A percentile compares a stretch with the other conserved stretches of the same genome.
Evolutionary conservation across 2,329 filamentous ascomycete species (phyloP).

Genomic region (Aspergillus sp.): DNA sequence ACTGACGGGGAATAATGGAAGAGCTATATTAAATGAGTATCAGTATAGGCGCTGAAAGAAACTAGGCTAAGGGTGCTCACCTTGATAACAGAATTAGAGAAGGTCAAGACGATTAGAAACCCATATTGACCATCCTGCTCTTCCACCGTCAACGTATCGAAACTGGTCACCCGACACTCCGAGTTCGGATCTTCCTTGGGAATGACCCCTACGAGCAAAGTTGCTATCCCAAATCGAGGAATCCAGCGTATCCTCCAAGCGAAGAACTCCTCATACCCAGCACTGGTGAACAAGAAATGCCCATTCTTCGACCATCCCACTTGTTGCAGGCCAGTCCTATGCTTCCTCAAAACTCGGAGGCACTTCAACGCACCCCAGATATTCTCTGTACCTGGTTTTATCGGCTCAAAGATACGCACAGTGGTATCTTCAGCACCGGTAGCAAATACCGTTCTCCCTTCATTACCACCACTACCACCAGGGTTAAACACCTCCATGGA

Average conservation of each 20-base stretch:
- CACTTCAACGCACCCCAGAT: conserved; percentile 37
- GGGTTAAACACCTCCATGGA: conserved; percentile 43
- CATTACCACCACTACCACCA: neutral
- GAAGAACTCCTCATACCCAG: conserved; percentile 80
- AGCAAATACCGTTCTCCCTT: conserved; percentile 42
- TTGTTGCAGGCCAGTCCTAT: conserved; percentile 75
- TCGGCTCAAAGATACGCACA: conserved; percentile 58
- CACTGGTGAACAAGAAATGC: conserved; percentile 71
- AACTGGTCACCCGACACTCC: conserved; percentile 75
- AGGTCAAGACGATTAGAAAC: conserved; percentile 61
- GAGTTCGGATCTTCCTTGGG: conserved; percentile 41
- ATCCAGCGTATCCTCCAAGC: conserved; percentile 63
- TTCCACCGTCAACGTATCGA: conserved; percentile 49
- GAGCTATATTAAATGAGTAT: conserved; percentile 27
- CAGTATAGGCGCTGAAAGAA: conserved; percentile 2
- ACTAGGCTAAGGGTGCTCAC: conserved; percentile 18
- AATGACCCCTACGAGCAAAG: conserved; percentile 45
- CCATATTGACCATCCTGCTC: conserved; percentile 14
- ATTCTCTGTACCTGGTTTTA: conserved; percentile 5
- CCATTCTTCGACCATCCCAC: conserved; percentile 63
- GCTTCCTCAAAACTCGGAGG: conserved; percentile 61
- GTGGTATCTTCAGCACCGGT: conserved; percentile 64
- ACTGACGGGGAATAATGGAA: conserved; percentile 33
- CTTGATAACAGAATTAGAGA: conserved; percentile 76
- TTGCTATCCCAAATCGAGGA: conserved; percentile 46